Base-by-base conservation (phyloP, 164 flowering plant species). In the Saururus chinensis region DNA sequence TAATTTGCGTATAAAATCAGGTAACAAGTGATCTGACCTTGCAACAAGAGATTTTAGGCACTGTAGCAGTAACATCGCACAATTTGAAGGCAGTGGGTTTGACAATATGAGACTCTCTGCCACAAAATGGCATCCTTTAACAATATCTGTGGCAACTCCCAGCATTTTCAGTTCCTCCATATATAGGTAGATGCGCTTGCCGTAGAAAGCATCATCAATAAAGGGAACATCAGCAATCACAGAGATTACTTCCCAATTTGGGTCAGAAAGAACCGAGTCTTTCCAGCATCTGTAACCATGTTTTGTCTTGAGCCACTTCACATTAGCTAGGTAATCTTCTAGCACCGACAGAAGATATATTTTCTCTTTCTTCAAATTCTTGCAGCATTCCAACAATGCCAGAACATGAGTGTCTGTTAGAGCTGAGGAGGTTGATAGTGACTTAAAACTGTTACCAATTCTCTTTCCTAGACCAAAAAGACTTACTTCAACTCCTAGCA, bases 211-310 rank as follows among this genome's bases (percentile, higher is more conserved):
- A 40, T 68, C 67, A 59, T 68, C 71, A 58, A 68, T 25, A 16
- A 66, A 10, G 30, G 78, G 78, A 60, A 71, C 66, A 66, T 68
- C 68, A 10, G 64, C 65, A 63, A 63, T 40, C 14, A 16, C 40
- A 19, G 65, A 64, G 4, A 71, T 57, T 0, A 57, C 14, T 35
- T 25, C 67, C 78, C 70, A 71, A 26, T 51, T 55, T 4, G 51
- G 40, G 57, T 60, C 60, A 48, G 61, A 66, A 17, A 67, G 21
- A 19, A 70, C 55, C 19, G 68, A 66, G 16, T 70, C 26, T 6
- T 60, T 40, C 1, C 89, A 84, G 64, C 75, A 45, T 63, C 56
- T 71, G 56, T 77, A 82, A 51, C 87, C 92, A 20, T 40, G 51
- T 5, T 19, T 7, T 13, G 62, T 60, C 14, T 20, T 40, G 30